Percentiles rank a stretch among this genome's conserved stretches.
These are phyloP conservation scores for Castanea crenata DNA, from an alignment of 306 rosid species.

Conservation along the genomic window DNA sequence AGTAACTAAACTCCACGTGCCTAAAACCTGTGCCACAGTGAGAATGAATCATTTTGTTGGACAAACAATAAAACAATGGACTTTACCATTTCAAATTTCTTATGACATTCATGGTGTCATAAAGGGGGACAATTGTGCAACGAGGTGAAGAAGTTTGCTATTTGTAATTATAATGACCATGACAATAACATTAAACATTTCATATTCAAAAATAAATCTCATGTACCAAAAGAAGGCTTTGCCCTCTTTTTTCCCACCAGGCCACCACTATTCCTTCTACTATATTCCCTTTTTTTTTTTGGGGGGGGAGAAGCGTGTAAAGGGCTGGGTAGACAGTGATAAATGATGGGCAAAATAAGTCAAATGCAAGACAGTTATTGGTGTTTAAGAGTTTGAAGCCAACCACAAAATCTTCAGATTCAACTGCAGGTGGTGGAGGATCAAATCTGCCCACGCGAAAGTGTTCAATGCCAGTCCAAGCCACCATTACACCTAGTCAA, in stretches of 20 bases:
- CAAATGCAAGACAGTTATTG: background rate
- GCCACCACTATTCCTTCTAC: too few relatives aligned
- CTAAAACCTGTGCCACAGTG: background rate
- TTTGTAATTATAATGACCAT: too few relatives aligned
- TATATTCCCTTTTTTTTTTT: too few relatives aligned
- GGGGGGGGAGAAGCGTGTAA: too few relatives aligned
- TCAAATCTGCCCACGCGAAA: slow-evolving; percentile 82
- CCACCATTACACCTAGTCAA: slow-evolving; percentile 87
- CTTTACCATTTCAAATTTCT: background rate
- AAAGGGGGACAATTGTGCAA: too few relatives aligned
- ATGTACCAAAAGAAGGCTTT: background rate
- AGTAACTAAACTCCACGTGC: background rate
- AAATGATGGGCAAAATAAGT: background rate
- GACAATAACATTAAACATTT: background rate
- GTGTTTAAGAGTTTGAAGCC: slow-evolving; percentile 16
- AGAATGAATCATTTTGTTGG: background rate
- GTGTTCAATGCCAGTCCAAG: slow-evolving; percentile 99
- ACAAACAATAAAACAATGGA: background rate
- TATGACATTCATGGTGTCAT: too few relatives aligned
- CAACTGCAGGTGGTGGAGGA: slow-evolving; percentile 90
- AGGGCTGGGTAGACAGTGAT: too few relatives aligned
- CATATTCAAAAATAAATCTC: background rate
- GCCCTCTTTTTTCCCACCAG: background rate
- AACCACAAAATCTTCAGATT: slow-evolving; percentile 80
- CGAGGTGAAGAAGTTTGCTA: too few relatives aligned